These are phyloP conservation scores for Schwanniomyces etchellsii DNA, from an alignment of 1,139 yeast genomes.

Conservation along the genomic window DNA sequence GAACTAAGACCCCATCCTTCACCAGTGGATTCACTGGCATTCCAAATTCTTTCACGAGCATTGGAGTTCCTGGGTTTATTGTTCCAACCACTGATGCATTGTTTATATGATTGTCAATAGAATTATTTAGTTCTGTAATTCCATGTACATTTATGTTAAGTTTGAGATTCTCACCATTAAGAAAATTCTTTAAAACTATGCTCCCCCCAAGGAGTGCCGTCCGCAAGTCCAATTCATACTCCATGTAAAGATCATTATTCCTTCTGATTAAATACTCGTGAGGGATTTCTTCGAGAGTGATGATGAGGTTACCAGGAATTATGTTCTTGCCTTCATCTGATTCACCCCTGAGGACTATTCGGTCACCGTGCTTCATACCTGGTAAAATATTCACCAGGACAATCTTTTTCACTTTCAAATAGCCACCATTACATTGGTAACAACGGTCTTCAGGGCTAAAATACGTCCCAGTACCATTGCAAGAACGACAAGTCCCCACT, in stretches of 20 bases:
- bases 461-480: constrained; percentile 32
- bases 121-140: constrained; percentile 15
- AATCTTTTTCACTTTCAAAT: constrained; percentile 40
- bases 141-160: constrained; percentile 39
- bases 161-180: constrained; percentile 36
- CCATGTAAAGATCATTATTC: constrained; percentile 43
- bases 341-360: constrained; percentile 47
- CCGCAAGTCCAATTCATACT: constrained; percentile 39
- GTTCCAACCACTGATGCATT: constrained; percentile 45
- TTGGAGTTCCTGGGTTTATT: constrained; percentile 40
- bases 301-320: constrained; percentile 63
- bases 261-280: constrained; percentile 44
- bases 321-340: constrained; percentile 60
- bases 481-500: constrained; percentile 27
- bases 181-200: constrained; percentile 38
- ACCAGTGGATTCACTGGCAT: constrained; percentile 57
- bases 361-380: constrained; percentile 48
- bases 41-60: constrained; percentile 46
- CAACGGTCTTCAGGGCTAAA: constrained; percentile 21
- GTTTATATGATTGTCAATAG: constrained; percentile 17
- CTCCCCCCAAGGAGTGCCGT: constrained; percentile 55
- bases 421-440: constrained; percentile 27
- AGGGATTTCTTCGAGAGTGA: constrained; percentile 30
- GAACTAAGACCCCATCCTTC: constrained; percentile 19
- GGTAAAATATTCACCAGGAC: constrained; percentile 47